A percentile compares a stretch with the other conserved stretches of the same genome.
Conservation (phyloP, 2,329 filamentous ascomycete genomes). For the Bretziella fagacearum region DNA sequence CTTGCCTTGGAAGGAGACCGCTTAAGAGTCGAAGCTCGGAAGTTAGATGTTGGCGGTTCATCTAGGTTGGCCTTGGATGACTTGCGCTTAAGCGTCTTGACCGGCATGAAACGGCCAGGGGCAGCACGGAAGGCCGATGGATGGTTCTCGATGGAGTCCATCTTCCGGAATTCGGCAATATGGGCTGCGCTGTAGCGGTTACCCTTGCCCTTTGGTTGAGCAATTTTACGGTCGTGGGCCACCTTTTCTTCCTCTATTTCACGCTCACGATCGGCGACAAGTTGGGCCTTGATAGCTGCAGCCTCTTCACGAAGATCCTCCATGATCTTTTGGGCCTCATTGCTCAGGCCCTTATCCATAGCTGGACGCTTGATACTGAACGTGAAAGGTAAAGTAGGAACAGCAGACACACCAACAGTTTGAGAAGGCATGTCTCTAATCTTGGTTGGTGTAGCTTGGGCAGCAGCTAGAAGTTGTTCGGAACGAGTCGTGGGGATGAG, state of each 20-base stretch:
- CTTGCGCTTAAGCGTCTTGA: slow-evolving; percentile 13
- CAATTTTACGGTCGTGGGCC: slow-evolving; percentile 49
- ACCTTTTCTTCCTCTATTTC: slow-evolving; percentile 30
- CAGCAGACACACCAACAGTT: slow-evolving; percentile 20
- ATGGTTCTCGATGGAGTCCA: slow-evolving; percentile 88
- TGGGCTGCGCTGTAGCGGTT: slow-evolving; percentile 72
- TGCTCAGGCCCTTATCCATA: slow-evolving; percentile 38
- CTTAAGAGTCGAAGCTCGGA: slow-evolving; percentile 22
- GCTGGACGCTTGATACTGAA: slow-evolving; percentile 40
- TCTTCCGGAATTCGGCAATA: slow-evolving; percentile 83
- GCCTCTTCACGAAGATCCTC: slow-evolving; percentile 56
- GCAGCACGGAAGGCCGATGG: slow-evolving; percentile 58
- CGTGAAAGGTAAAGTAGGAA: slow-evolving; percentile 44
- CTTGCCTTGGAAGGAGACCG: slow-evolving; percentile 22
- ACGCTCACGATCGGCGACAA: slow-evolving; percentile 44
- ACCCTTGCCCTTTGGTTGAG: slow-evolving; percentile 59
- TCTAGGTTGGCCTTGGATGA: slow-evolving; percentile 47
- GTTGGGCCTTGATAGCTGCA: slow-evolving; percentile 49
- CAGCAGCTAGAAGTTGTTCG: slow-evolving; percentile 19
- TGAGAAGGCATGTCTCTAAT: slow-evolving; percentile 42
- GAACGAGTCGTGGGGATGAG: slow-evolving; percentile 28
- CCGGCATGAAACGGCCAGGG: slow-evolving; percentile 35
- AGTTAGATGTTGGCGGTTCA: slow-evolving; percentile 31
- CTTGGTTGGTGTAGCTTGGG: slow-evolving; percentile 25
- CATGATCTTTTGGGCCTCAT: slow-evolving; percentile 44